Evolutionary conservation across 257 asterid species (phyloP).

Genomic region (Scutellaria galericulata): DNA sequence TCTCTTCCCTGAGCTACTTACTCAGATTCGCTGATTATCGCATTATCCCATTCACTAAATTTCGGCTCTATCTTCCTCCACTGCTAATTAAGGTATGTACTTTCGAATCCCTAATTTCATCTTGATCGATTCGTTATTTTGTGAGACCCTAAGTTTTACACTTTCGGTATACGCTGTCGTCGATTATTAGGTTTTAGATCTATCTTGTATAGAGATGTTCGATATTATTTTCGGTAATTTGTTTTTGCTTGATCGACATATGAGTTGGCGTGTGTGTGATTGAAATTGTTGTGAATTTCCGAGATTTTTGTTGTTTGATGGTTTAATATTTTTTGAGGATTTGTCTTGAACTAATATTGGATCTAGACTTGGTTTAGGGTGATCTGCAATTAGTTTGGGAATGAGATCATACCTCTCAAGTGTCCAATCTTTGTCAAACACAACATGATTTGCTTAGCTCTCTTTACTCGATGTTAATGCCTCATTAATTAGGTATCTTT

Average conservation of each 20-base stretch:
- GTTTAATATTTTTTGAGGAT: neutral
- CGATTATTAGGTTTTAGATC: conserved; percentile 33
- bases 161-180: neutral
- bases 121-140: conserved; percentile 15
- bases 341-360: conserved; percentile 12
- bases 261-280: neutral
- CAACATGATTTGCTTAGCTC: conserved; percentile 1
- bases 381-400: conserved; percentile 22
- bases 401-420: neutral
- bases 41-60: neutral
- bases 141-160: neutral
- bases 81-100: conserved; percentile 34
- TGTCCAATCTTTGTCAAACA: neutral
- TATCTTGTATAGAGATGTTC: conserved; percentile 1
- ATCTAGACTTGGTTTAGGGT: conserved; percentile 28
- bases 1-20: neutral
- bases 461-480: neutral
- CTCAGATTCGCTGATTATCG: conserved; percentile 1
- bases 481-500: neutral
- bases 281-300: neutral
- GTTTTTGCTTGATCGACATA: conserved; percentile 27
- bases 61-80: conserved; percentile 19
- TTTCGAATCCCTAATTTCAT: conserved; percentile 11
- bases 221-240: neutral
- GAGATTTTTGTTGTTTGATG: neutral